A percentile compares a stretch with the other conserved stretches of the same genome.
Evolutionary conservation across 2,329 filamentous ascomycete genomes (phyloP).

Genomic region (Zymoseptoria crescenta): DNA sequence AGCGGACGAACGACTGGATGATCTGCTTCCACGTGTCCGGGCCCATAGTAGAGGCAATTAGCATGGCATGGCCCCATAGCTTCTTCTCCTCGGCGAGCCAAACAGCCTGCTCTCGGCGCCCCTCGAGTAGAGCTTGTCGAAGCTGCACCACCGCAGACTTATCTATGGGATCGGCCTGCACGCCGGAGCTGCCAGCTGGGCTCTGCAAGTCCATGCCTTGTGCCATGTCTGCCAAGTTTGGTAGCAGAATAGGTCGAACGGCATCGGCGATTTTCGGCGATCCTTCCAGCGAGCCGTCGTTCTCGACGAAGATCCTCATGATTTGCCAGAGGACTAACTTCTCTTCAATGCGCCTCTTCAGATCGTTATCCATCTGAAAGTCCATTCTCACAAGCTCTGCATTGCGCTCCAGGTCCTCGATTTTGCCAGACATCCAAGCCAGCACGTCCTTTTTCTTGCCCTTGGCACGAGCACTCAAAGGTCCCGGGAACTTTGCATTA

Average conservation of each 20-base stretch:
- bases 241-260: constrained; percentile 66
- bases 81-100: constrained; percentile 91
- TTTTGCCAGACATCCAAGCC: constrained; percentile 69
- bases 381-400: constrained; percentile 41
- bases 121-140: constrained; percentile 63
- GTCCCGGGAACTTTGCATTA: constrained; percentile 77
- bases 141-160: constrained; percentile 62
- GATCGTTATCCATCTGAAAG: constrained; percentile 46
- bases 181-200: constrained; percentile 16
- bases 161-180: constrained; percentile 59
- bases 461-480: constrained; percentile 80
- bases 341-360: constrained; percentile 68
- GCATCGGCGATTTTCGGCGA: constrained; percentile 63
- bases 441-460: constrained; percentile 92
- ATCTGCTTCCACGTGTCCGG: constrained; percentile 79
- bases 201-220: constrained; percentile 31
- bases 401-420: constrained; percentile 60
- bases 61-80: constrained; percentile 92
- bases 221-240: constrained; percentile 38
- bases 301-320: constrained; percentile 69
- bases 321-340: constrained; percentile 82
- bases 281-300: constrained; percentile 76
- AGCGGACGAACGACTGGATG: constrained; percentile 87
- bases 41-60: constrained; percentile 75
- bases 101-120: constrained; percentile 82